Base-by-base conservation (phyloP, 2,329 filamentous ascomycete genomes). In the Kalaharituber pfeilii region DNA sequence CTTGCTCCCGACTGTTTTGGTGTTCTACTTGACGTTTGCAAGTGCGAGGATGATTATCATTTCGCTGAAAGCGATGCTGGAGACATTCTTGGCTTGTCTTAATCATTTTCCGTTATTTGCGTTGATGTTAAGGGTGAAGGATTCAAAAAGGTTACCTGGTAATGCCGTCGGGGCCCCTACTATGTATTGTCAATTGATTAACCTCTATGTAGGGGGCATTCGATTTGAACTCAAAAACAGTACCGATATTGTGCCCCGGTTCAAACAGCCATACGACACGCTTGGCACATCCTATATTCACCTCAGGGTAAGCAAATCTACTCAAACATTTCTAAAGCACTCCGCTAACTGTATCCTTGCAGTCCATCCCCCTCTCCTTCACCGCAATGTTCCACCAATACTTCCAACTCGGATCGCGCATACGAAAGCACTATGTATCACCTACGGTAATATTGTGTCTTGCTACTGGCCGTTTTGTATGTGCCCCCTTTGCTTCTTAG, bases 91-190 rank as follows among this genome's bases (percentile, higher is more conserved):
- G 62, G 93, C 91, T 44, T 95, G 85, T 69, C 70, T 98, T 55
- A 98, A 98, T 66, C 93, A 98, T 69, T 98, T 98, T 63, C 93
- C 91, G 5, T 76, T 98, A 15, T 98, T 98, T 69, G 91, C 91
- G 26, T 72, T 96, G 55, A 98, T 98, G 93, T 73, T 98, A 57
- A 78, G 89, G 63, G 75, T 95, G 62, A 98, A 98, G 69, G 93
- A 98, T 69, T 86, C 88, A 7, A 76, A 81, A 67, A 80, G 91
- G 66, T 73, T 98, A 62, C 91, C 91, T 57, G 89, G 86, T 45
- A 45, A n/a, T n/a, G n/a, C n/a, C n/a, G n/a, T n/a, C n/a, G n/a
- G 49, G n/a, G n/a, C n/a, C n/a, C n/a, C n/a, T n/a, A n/a, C n/a
- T 30, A 57, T 54, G 20, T 26, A 36, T 28, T 53, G 56, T 26